Evolutionary conservation across 805 yeast species (phyloP), one percentile per base, ranked within the genome.

Genomic region (Cyberlindnera euphorbiiphila): DNA sequence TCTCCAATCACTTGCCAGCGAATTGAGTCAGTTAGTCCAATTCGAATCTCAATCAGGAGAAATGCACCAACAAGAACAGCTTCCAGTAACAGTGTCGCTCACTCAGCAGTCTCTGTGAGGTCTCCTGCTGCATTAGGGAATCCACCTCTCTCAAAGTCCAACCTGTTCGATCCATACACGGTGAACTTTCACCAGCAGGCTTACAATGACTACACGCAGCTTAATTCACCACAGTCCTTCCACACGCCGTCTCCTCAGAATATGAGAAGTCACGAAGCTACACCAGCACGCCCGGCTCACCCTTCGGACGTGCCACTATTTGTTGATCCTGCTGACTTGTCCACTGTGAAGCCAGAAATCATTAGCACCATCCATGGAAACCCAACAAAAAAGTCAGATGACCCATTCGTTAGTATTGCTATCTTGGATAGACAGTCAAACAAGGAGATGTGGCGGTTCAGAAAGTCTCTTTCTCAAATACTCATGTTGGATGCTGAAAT

Each of bases 361-460:
- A 55, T 71, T 9, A 74, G 79, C 44, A 74, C 81, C 0, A 58
- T 77, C 14, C 60, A 50, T 13, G 61, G 63, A 4, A 54, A 57
- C n/a, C 66, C 59, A 26, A 46, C 60, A 9, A 70, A 67, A 26
- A 69, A 69, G 45, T 48, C 65, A 1, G 83, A 76, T 26, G 87
- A 81, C 28, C 79, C 83, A 13, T 61, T 62, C 20, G 68, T 84
- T 16, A 67, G 83, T 1, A 69, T 89, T 37, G 71, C 81, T 13
- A 76, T 84, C 5, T 63, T 71, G 31, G 91, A 84, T 47, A 71
- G 78, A 23, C 76, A 69, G 17, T 61, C 79, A 2, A 65, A 68
- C 26, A 78, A 78, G 43, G 86, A 80, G 49, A 72, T 85, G 66
- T 89, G 95, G 82, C 70, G 78, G 48, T 76, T 86, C 36, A 66